Conservation (phyloP, 2,329 filamentous ascomycete genomes). For the Calonectria pseudoreteaudii region DNA sequence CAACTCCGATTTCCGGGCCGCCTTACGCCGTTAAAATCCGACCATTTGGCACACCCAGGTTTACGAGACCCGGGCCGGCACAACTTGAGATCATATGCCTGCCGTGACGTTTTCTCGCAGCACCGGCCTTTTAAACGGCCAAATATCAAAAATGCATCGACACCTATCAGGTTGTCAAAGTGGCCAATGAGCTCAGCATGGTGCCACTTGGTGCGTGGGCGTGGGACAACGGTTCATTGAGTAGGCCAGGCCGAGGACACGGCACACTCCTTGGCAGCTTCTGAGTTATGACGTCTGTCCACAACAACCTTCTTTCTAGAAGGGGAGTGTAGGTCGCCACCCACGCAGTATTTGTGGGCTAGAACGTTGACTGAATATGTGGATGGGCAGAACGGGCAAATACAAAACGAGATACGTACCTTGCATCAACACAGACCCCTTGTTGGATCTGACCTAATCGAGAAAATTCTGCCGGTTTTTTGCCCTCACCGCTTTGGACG, state of each 20-base stretch:
- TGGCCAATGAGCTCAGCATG: slow-evolving; percentile 16
- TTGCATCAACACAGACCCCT: background rate
- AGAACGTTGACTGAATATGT: background rate
- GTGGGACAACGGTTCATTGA: background rate
- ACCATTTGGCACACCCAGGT: background rate
- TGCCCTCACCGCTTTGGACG: slow-evolving; percentile 37
- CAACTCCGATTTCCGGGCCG: slow-evolving; percentile 24
- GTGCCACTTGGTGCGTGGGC: slow-evolving; percentile 11
- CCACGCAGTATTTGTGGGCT: background rate
- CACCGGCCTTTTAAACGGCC: background rate
- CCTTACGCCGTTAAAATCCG: slow-evolving; percentile 5
- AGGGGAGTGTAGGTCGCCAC: background rate
- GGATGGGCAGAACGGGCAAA: background rate
- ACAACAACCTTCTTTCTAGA: background rate
- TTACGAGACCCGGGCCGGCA: background rate
- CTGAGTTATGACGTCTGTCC: slow-evolving; percentile 9
- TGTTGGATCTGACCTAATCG: background rate
- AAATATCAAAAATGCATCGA: background rate
- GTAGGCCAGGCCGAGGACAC: background rate
- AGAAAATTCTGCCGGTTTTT: slow-evolving; percentile 37
- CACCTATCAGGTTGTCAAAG: slow-evolving; percentile 8
- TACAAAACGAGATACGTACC: slow-evolving; percentile 5
- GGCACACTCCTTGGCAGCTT: background rate
- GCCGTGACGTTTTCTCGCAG: background rate
- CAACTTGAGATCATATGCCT: background rate